These are phyloP conservation scores for Aspergillus diversus DNA, from an alignment of 495 filamentous ascomycete species.

Conservation along the genomic window DNA sequence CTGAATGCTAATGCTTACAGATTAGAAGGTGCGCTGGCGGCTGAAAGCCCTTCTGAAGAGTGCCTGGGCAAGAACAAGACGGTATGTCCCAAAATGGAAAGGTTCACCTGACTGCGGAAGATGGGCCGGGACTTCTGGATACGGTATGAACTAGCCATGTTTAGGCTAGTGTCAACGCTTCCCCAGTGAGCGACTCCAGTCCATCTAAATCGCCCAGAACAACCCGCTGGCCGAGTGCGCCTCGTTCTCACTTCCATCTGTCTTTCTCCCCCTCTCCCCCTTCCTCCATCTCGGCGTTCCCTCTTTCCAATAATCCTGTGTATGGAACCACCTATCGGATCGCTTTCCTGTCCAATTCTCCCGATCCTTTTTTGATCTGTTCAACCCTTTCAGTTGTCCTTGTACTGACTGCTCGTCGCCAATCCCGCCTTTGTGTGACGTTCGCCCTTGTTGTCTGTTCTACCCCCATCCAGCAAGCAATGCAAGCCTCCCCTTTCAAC, in stretches of 20 bases:
- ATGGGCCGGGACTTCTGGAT: background rate
- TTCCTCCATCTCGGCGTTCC: background rate
- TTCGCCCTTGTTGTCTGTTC: conserved; percentile 25
- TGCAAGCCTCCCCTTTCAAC: conserved; percentile 17
- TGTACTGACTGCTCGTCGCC: conserved; percentile 1
- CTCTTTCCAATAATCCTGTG: too few species aligned
- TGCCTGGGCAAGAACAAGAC: background rate
- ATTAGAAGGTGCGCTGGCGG: too few species aligned
- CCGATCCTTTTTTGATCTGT: background rate
- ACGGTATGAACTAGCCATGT: background rate
- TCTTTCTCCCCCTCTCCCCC: conserved; percentile 12
- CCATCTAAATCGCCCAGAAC: background rate
- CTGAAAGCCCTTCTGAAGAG: too few species aligned
- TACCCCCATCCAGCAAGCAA: conserved; percentile 18
- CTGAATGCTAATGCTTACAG: too few species aligned
- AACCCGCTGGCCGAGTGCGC: conserved; percentile 22
- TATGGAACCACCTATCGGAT: too few species aligned
- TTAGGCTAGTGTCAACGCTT: background rate
- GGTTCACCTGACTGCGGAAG: background rate
- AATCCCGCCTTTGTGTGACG: conserved; percentile 24
- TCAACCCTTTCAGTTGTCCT: conserved; percentile 20
- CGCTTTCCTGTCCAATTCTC: too few species aligned
- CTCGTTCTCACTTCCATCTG: conserved; percentile 14
- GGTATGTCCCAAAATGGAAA: background rate
- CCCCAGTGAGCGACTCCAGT: background rate